Conservation (phyloP, 2,329 filamentous ascomycete species). For the Mariannaea elegans region DNA sequence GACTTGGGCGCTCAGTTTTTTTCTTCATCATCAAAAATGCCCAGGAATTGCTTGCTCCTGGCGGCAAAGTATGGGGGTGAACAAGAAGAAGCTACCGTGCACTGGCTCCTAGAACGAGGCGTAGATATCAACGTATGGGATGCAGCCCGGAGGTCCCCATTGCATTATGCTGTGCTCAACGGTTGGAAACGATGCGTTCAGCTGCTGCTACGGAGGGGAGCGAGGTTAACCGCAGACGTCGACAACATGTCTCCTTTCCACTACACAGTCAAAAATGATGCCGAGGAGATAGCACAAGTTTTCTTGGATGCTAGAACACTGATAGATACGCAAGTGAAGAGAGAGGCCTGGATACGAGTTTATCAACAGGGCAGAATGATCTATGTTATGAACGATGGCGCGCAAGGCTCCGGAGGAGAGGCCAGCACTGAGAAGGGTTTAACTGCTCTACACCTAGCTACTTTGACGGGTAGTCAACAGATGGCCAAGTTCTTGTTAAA, state of each 20-base stretch:
- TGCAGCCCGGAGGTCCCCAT: neutral
- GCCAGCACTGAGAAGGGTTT: neutral
- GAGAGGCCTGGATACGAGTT: neutral
- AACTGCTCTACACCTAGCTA: conserved; percentile 1
- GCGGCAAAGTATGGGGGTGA: neutral
- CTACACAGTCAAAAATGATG: neutral
- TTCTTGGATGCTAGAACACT: conserved; percentile 3
- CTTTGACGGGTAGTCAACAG: neutral
- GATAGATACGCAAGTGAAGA: conserved; percentile 1
- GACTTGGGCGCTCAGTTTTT: neutral
- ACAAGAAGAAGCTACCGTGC: neutral
- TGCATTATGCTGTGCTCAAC: conserved; percentile 4
- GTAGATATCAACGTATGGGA: neutral
- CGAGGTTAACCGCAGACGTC: neutral
- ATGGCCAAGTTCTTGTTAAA: conserved; percentile 12
- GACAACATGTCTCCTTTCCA: conserved; percentile 14
- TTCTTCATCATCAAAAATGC: conserved; percentile 13
- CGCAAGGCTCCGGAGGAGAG: neutral
- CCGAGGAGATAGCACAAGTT: neutral
- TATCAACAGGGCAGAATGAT: neutral
- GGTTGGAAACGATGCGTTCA: conserved; percentile 6
- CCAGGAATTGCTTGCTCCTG: conserved; percentile 4
- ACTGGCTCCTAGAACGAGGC: conserved; percentile 12
- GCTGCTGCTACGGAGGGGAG: conserved; percentile 2
- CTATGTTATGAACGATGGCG: neutral